These are phyloP conservation scores for Penicillium arizonense DNA, from an alignment of 495 filamentous ascomycete genomes.

Conservation along the genomic window DNA sequence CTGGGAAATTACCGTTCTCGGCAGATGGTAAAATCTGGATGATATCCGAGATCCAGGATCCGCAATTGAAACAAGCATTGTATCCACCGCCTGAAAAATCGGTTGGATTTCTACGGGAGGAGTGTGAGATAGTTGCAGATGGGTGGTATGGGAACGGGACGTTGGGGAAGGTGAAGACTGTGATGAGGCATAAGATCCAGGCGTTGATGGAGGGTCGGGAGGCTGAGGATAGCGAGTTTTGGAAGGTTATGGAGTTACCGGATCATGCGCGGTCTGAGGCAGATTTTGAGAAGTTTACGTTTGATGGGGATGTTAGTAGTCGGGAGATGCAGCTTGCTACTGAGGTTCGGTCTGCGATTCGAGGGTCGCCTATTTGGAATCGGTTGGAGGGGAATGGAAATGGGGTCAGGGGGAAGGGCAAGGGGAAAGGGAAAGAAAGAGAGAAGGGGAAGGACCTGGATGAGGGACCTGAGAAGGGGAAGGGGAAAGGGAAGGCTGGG, in stretches of 20 bases:
- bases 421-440: conserved; percentile 13
- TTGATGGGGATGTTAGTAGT: conserved; percentile 23
- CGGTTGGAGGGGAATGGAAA: conserved; percentile 17
- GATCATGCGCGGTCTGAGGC: conserved; percentile 35
- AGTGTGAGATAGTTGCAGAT: conserved; percentile 58
- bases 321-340: conserved; percentile 36
- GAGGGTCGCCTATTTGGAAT: conserved; percentile 37
- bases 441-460: conserved; percentile 8
- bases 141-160: conserved; percentile 83
- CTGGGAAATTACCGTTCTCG: conserved; percentile 61
- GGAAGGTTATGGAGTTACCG: conserved; percentile 39
- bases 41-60: conserved; percentile 87
- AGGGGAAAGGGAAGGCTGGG: conserved; percentile 16
- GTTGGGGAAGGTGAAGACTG: conserved; percentile 73
- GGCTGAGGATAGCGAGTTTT: conserved; percentile 52
- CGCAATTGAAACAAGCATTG: conserved; percentile 21
- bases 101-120: conserved; percentile 33
- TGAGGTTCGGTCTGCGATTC: conserved; percentile 39
- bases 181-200: conserved; percentile 80
- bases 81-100: conserved; percentile 18
- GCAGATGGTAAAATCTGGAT: conserved; percentile 87
- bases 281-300: conserved; percentile 27
- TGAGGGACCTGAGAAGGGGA: conserved; percentile 7
- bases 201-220: conserved; percentile 39
- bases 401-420: conserved; percentile 8